phyloP scores from a whole-genome alignment of 768 basidiomycete genomes.

The Ramaria rubella region DNA sequence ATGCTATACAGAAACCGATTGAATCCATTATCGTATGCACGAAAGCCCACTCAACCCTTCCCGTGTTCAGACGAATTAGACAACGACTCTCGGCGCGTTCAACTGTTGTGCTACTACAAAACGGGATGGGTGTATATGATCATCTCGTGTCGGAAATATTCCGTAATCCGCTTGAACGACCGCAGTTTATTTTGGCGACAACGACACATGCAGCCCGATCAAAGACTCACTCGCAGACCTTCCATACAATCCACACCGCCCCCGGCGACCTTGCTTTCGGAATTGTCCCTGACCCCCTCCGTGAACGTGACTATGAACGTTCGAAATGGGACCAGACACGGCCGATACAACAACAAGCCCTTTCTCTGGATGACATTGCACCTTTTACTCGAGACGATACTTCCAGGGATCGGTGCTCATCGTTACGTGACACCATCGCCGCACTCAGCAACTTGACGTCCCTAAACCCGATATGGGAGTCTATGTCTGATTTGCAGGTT shows the following conservation, averaged over 20 bases:
- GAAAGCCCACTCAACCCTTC: conserved; percentile 59
- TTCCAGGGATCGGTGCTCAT: conserved; percentile 38
- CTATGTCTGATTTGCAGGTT: conserved; percentile 60
- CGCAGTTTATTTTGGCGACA: conserved; percentile 78
- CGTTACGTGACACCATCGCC: conserved; percentile 62
- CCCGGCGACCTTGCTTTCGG: conserved; percentile 70
- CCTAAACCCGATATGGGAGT: conserved; percentile 58
- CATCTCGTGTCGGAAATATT: conserved; percentile 60
- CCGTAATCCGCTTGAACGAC: conserved; percentile 63
- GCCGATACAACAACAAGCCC: conserved; percentile 32
- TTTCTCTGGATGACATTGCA: conserved; percentile 48
- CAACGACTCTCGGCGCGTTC: conserved; percentile 54
- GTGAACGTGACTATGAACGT: conserved; percentile 55
- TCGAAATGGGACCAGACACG: conserved; percentile 33
- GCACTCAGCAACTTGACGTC: conserved; percentile 49
- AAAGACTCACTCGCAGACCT: conserved; percentile 28
- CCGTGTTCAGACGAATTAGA: conserved; percentile 42
- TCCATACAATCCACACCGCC: conserved; percentile 64
- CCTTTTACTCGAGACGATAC: conserved; percentile 16
- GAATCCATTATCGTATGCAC: conserved; percentile 77
- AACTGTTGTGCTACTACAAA: conserved; percentile 89
- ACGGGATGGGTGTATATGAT: conserved; percentile 92
- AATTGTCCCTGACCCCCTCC: conserved; percentile 61
- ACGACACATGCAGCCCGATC: conserved; percentile 76
- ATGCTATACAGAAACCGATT: conserved; percentile 33